Evolutionary conservation across 768 basidiomycete species (phyloP), one percentile per base, ranked within the genome.

Genomic region (Leccinum incarnatum): DNA sequence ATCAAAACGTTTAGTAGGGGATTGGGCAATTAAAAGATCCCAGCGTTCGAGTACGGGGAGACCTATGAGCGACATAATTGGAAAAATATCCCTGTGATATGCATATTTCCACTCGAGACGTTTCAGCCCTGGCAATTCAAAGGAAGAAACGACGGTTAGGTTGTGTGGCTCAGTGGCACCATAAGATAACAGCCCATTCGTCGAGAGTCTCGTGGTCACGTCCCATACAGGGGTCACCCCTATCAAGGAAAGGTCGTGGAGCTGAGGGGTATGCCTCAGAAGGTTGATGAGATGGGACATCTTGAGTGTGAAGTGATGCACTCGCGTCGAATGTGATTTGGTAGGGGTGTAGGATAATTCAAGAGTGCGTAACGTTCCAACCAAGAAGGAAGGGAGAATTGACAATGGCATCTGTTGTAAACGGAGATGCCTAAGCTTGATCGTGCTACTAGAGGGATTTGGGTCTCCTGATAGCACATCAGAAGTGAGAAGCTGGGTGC

Each of bases 101-200:
- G 79, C 79, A 58, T 74, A 79, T 48, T 75, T 79, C 80, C 81
- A 83, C 32, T 79, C 77, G 47, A 84, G 65, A n/a, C 62, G 68
- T 53, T 73, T 79, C 56, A 84, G 66, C 56, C 74, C 71, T 4
- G 64, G 67, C 34, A 84, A 73, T 53, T 68, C 69, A 53, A 78
- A 61, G 29, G 74, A 62, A 30, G 60, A 51, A 17, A 56, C 60
- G 40, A 65, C 54, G 5, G 37, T 40, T n/a, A 23, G 53, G 19
- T 53, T 48, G 40, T 29, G 58, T 52, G 50, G 49, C 36, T 62
- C 62, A 36, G 51, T 55, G 49, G 47, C 7, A 53, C 50, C 57
- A 19, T 58, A 45, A 12, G 54, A 45, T 55, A 52, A 27, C 27
- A 60, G 60, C 21, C 54, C 64, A 51, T 67, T 46, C 57, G 60